Conservation (phyloP, 2,329 filamentous ascomycete genomes). For the Cordyceps cicadae region DNA sequence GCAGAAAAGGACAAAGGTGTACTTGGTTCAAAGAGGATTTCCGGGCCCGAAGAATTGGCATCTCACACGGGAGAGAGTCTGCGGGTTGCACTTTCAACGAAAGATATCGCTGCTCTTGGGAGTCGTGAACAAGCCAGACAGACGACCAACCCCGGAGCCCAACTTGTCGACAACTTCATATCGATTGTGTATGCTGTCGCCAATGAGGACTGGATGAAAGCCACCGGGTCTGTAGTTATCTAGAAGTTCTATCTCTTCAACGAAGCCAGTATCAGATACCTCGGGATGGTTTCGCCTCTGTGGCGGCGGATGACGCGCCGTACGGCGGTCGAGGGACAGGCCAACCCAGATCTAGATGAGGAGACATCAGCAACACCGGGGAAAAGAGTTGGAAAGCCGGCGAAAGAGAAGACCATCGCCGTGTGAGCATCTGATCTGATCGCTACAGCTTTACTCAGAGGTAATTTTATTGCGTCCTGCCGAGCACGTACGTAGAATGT, state of each 20-base stretch:
- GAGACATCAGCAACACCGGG: neutral
- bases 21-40: neutral
- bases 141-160: slow-evolving; percentile 12
- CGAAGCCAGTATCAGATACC: neutral
- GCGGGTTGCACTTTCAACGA: slow-evolving; percentile 11
- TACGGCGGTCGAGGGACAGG: neutral
- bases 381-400: neutral
- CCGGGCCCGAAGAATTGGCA: neutral
- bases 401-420: neutral
- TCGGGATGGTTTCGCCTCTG: neutral
- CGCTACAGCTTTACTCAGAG: neutral
- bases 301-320: too few species aligned
- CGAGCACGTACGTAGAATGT: too few species aligned
- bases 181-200: slow-evolving; percentile 7
- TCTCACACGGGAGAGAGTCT: slow-evolving; percentile 3
- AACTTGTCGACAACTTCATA: slow-evolving; percentile 14
- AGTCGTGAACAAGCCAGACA: slow-evolving; percentile 13
- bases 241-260: neutral
- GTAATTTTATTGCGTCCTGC: too few species aligned
- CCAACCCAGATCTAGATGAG: neutral
- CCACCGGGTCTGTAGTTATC: slow-evolving; percentile 1
- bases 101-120: neutral
- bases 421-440: neutral
- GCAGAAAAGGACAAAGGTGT: neutral
- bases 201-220: slow-evolving; percentile 12